These are phyloP conservation scores for Penicillium goetzii DNA, from an alignment of 495 filamentous ascomycete species.

Conservation along the genomic window DNA sequence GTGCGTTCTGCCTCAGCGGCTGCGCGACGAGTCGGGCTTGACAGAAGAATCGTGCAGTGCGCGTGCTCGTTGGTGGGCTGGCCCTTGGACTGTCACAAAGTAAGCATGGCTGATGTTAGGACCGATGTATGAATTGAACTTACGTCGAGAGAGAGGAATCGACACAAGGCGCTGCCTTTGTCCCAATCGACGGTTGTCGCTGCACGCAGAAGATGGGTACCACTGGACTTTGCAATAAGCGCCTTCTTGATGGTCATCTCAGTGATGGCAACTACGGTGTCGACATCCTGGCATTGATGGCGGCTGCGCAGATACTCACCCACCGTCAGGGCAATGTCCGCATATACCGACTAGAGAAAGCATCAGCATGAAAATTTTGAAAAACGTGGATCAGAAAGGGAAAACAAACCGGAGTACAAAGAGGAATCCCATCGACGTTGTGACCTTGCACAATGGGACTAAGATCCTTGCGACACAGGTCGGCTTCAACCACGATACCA, in stretches of 20 bases:
- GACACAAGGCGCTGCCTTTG: neutral
- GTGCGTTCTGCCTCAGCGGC: neutral
- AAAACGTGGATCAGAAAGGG: neutral
- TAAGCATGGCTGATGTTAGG: neutral
- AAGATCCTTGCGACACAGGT: conserved; percentile 27
- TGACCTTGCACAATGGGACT: neutral
- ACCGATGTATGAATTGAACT: neutral
- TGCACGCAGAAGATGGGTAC: neutral
- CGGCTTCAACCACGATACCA: neutral
- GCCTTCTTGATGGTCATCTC: neutral
- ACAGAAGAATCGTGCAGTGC: neutral
- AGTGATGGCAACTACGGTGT: neutral
- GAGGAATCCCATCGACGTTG: neutral
- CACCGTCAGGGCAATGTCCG: neutral
- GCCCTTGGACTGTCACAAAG: neutral
- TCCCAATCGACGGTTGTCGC: neutral
- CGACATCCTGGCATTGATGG: neutral
- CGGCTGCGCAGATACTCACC: neutral
- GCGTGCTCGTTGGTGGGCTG: neutral
- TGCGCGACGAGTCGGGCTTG: neutral
- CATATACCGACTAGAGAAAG: neutral
- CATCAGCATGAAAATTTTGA: neutral
- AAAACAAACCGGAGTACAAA: neutral
- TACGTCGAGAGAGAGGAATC: neutral
- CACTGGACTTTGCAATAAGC: neutral